Evolutionary conservation across 2,329 filamentous ascomycete species (phyloP).

Genomic region (Rhexocercosporidium sp.): DNA sequence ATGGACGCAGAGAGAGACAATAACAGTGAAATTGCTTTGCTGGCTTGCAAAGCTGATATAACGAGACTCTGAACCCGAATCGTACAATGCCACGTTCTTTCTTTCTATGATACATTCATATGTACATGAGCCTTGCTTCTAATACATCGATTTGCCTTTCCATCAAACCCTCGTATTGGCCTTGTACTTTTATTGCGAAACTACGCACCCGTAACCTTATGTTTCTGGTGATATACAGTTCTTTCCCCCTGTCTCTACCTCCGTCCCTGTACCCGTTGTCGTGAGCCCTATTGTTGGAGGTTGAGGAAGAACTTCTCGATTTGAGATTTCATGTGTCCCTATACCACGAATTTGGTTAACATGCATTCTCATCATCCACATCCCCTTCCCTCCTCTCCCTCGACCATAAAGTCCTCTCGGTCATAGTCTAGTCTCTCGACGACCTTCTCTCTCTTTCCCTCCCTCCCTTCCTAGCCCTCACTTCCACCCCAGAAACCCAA

Average conservation of each 20-base stretch:
- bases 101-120: slow-evolving; percentile 5
- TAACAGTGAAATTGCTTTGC: not conserved
- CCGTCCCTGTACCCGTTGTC: not conserved
- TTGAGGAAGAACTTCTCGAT: slow-evolving; percentile 54
- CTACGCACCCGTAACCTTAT: not conserved
- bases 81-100: not conserved
- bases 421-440: too few relatives aligned
- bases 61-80: not conserved
- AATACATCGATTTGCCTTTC: too few relatives aligned
- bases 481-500: too few relatives aligned
- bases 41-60: not conserved
- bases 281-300: slow-evolving; percentile 39
- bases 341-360: slow-evolving; percentile 15
- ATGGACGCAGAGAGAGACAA: not conserved
- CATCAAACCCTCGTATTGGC: not conserved
- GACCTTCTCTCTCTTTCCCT: not conserved
- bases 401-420: too few relatives aligned
- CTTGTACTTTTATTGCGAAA: not conserved
- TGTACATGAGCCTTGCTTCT: not conserved
- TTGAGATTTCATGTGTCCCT: slow-evolving; percentile 56
- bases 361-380: not conserved
- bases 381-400: too few relatives aligned
- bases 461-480: not conserved
- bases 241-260: not conserved
- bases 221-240: slow-evolving; percentile 1